Evolutionary conservation across 2,329 filamentous ascomycete genomes (phyloP).

Genomic region (Fusarium ambrosium): DNA sequence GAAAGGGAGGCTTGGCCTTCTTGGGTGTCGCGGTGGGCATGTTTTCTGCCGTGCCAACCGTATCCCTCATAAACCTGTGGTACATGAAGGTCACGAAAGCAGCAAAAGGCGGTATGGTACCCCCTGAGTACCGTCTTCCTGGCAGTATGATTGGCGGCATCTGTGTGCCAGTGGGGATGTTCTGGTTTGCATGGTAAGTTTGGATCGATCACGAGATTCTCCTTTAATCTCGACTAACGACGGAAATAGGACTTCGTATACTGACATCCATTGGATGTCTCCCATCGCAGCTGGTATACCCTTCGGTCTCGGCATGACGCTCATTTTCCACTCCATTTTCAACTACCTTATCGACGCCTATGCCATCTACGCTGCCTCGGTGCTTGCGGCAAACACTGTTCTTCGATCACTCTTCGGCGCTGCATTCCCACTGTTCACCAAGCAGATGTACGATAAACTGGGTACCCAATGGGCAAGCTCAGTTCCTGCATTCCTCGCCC

Average conservation of each 20-base stretch:
- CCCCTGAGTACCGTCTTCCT: slow-evolving; percentile 73
- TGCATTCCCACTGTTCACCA: slow-evolving; percentile 43
- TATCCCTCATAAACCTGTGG: slow-evolving; percentile 65
- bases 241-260: slow-evolving; percentile 35
- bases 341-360: slow-evolving; percentile 79
- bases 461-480: slow-evolving; percentile 45
- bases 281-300: slow-evolving; percentile 58
- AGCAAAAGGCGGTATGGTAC: slow-evolving; percentile 65
- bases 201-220: fast-evolving
- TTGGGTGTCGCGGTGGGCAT: slow-evolving; percentile 76
- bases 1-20: slow-evolving; percentile 72
- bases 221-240: background rate
- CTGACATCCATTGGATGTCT: slow-evolving; percentile 68
- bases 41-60: slow-evolving; percentile 65
- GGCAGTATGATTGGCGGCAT: slow-evolving; percentile 71
- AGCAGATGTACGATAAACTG: slow-evolving; percentile 45
- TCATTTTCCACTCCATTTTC: slow-evolving; percentile 74
- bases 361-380: slow-evolving; percentile 82
- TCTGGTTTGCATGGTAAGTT: slow-evolving; percentile 75
- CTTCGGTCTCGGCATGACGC: slow-evolving; percentile 69
- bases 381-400: slow-evolving; percentile 69
- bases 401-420: slow-evolving; percentile 41
- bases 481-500: slow-evolving; percentile 39
- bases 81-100: slow-evolving; percentile 60
- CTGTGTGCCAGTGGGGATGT: slow-evolving; percentile 70